Base-by-base conservation (phyloP, 257 asterid genomes). In the Catharanthus roseus region DNA sequence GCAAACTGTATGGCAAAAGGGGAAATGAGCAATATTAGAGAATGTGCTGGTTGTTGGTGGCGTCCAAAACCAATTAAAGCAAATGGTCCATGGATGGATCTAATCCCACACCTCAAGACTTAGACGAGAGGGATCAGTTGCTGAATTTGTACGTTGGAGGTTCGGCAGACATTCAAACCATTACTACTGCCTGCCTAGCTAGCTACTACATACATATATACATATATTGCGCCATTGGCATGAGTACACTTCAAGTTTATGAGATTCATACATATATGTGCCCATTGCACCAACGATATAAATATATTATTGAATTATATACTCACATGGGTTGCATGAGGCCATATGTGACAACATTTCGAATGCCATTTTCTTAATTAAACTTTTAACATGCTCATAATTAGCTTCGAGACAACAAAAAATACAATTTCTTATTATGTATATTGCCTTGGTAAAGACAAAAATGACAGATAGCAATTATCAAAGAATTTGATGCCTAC, bases 321-420 rank as follows among this genome's bases (percentile, higher is more conserved):
- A 33, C 69, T 70, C 79, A 76, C 75, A 63, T 76, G 79, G 75
- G 44, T 60, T 70, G 79, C 75, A 31, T 49, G 51, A 70, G 49
- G 72, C 38, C 39, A 69, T 21, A 0, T 58, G 15, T 28, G 1
- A 58, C 39, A n/a, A 12, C 0, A 29, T 49, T 26, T 58, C 38
- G 2, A 42, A 26, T 31, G n/a, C 42, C 58, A 45, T 67, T 44
- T 18, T 41, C 2, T 16, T 26, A 38, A n/a, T 38, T 42, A 24
- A n/a, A 21, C 49, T n/a, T 66, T 66, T 6, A 0, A 44, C 29
- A 44, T 42, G 19, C 8, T 2, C 4, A n/a, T 15, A 49, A 16
- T 49, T 15, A 16, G 55, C 55, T 49, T 49, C 55, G 24, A 18
- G 24, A 49, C 6, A 49, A 49, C 11, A 24, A 49, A 15, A 34